Conservation (phyloP, 1,139 yeast species). For the Blastobotrys indianensis region DNA sequence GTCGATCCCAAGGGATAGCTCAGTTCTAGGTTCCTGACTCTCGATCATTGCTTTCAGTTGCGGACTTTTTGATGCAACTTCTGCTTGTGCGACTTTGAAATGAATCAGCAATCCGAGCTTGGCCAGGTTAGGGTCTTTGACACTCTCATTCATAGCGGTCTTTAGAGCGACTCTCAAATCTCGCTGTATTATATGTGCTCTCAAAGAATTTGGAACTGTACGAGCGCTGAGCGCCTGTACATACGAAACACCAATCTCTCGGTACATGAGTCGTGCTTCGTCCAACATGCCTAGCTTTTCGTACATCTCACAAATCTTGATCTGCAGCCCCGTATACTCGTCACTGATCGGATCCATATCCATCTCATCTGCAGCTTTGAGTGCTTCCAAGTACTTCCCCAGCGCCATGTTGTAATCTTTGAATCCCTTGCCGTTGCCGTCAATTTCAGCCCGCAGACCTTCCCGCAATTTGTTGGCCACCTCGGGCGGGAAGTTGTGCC, state of each 20-base stretch:
- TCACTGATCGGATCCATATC: constrained; percentile 55
- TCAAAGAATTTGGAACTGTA: constrained; percentile 29
- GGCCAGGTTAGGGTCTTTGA: constrained; percentile 45
- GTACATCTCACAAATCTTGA: constrained; percentile 83
- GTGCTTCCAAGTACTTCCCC: constrained; percentile 55
- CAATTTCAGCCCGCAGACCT: constrained; percentile 74
- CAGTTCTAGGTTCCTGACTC: constrained; percentile 12
- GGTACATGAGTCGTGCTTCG: constrained; percentile 61
- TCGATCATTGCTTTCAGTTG: constrained; percentile 24
- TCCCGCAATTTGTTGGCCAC: constrained; percentile 68
- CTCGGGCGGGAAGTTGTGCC: constrained; percentile 41
- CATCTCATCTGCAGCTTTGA: constrained; percentile 40
- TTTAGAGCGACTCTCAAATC: constrained; percentile 66
- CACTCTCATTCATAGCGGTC: constrained; percentile 50
- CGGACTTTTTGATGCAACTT: constrained; percentile 38
- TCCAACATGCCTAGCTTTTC: constrained; percentile 55
- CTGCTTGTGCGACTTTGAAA: constrained; percentile 59
- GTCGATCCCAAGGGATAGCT: constrained; percentile 1
- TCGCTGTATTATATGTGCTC: constrained; percentile 60
- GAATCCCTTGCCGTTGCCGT: constrained; percentile 54
- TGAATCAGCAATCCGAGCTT: constrained; percentile 61
- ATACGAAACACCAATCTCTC: constrained; percentile 61
- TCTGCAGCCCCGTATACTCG: constrained; percentile 78
- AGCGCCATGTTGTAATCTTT: constrained; percentile 59
- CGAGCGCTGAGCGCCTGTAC: constrained; percentile 46